Evolutionary conservation across 2,329 filamentous ascomycete genomes (phyloP).

Genomic region (Pestalotiopsis sp.): DNA sequence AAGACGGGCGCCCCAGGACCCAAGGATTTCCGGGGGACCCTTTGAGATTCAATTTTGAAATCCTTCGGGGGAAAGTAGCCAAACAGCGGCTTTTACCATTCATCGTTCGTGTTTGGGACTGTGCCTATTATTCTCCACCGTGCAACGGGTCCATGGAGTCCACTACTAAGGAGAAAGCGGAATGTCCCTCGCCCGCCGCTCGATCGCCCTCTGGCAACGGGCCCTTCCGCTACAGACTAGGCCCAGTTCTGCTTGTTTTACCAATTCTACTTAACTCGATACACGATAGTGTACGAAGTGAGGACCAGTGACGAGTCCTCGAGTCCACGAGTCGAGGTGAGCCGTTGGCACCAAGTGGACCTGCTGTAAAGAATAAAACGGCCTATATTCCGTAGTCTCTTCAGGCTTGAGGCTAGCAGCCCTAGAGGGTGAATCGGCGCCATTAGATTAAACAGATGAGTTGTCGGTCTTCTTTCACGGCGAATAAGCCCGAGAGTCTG

Average conservation of each 20-base stretch:
- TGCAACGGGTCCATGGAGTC: not conserved
- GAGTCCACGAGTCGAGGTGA: not conserved
- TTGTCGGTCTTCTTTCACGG: not conserved
- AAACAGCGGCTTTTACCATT: not conserved
- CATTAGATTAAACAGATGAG: not conserved
- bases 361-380: not conserved
- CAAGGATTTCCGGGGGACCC: no score
- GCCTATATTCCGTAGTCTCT: not conserved
- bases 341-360: not conserved
- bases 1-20: not conserved
- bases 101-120: not conserved
- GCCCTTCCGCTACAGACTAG: not conserved
- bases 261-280: not conserved
- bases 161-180: not conserved
- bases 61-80: not conserved
- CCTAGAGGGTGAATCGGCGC: not conserved
- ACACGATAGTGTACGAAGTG: not conserved
- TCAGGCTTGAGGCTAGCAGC: not conserved
- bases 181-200: not conserved
- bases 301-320: not conserved
- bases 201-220: not conserved
- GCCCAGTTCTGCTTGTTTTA: not conserved
- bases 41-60: not conserved
- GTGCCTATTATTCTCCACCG: not conserved
- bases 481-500: not conserved